These are phyloP conservation scores for Leucosporidium scottii DNA, from an alignment of 768 basidiomycete genomes.

Conservation along the genomic window DNA sequence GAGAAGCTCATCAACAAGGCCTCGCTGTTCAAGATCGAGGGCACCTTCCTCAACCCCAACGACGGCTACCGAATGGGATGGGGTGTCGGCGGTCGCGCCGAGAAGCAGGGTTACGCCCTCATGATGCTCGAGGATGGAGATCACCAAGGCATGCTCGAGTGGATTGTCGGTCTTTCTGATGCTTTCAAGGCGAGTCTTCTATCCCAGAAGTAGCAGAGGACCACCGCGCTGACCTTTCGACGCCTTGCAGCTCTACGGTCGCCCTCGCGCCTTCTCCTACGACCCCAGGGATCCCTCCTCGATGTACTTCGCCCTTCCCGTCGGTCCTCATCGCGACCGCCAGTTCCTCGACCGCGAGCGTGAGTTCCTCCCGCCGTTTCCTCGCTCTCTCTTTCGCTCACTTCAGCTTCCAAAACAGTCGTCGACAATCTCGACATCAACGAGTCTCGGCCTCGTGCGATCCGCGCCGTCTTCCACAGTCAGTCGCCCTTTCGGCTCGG, in stretches of 20 bases:
- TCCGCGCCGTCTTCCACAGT: constrained; percentile 34
- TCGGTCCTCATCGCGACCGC: constrained; percentile 72
- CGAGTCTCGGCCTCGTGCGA: constrained; percentile 23
- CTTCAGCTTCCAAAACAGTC: not conserved
- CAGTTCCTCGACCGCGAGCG: constrained; percentile 81
- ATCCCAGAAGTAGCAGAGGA: constrained; percentile 38
- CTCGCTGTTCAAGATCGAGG: constrained; percentile 87
- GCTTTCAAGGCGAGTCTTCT: constrained; percentile 32
- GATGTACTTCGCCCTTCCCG: constrained; percentile 91
- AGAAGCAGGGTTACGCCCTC: constrained; percentile 63
- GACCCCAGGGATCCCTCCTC: constrained; percentile 73
- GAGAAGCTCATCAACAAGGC: constrained; percentile 81
- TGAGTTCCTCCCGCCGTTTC: not conserved
- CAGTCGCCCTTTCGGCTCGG: not conserved
- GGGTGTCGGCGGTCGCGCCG: constrained; percentile 59
- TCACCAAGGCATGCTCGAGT: constrained; percentile 30
- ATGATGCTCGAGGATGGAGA: constrained; percentile 72
- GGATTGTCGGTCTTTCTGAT: constrained; percentile 36
- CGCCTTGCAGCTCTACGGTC: constrained; percentile 78
- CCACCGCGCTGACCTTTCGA: constrained; percentile 59
- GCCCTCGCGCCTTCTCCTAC: constrained; percentile 79
- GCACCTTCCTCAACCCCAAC: constrained; percentile 48
- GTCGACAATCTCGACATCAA: constrained; percentile 29
- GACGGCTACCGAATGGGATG: constrained; percentile 11
- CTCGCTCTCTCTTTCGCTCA: not conserved